A percentile compares a stretch with the other conserved stretches of the same genome.
Evolutionary conservation across 768 basidiomycete genomes (phyloP).

Genomic region (Neoboletus subvelutipes): DNA sequence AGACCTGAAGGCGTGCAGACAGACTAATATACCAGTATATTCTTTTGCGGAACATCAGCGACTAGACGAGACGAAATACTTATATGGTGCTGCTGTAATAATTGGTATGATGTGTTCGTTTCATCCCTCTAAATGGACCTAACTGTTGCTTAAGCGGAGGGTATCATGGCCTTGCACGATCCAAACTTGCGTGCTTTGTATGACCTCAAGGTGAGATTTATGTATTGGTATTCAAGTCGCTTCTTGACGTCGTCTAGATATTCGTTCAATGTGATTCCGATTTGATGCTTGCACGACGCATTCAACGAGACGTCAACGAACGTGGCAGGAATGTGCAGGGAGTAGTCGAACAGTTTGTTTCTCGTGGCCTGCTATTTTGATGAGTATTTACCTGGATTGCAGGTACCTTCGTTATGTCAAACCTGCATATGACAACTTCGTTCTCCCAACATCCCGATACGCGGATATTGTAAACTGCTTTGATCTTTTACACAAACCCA

Average conservation of each 20-base stretch:
- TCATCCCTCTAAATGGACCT: background rate
- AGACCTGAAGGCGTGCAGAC: constrained; percentile 82
- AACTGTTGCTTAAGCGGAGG: constrained; percentile 60
- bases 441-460: constrained; percentile 79
- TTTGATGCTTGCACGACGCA: constrained; percentile 93
- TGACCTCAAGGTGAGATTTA: constrained; percentile 76
- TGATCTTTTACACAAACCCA: background rate
- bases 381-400: constrained; percentile 8
- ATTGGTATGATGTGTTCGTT: constrained; percentile 53
- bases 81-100: constrained; percentile 92
- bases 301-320: constrained; percentile 84
- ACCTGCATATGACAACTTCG: constrained; percentile 91
- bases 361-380: background rate
- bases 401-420: constrained; percentile 96
- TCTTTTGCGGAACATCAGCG: constrained; percentile 91
- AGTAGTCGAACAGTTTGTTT: constrained; percentile 78
- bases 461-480: constrained; percentile 75
- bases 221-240: background rate
- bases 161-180: constrained; percentile 88
- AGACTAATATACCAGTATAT: constrained; percentile 90
- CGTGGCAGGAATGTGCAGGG: constrained; percentile 84
- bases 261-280: constrained; percentile 95
- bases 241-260: constrained; percentile 42
- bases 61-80: constrained; percentile 73
- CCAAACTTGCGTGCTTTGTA: constrained; percentile 75